Percentiles rank a stretch among this genome's conserved stretches.
Evolutionary conservation across 2,329 filamentous ascomycete genomes (phyloP).

Genomic region (Exserohilum rostratum): DNA sequence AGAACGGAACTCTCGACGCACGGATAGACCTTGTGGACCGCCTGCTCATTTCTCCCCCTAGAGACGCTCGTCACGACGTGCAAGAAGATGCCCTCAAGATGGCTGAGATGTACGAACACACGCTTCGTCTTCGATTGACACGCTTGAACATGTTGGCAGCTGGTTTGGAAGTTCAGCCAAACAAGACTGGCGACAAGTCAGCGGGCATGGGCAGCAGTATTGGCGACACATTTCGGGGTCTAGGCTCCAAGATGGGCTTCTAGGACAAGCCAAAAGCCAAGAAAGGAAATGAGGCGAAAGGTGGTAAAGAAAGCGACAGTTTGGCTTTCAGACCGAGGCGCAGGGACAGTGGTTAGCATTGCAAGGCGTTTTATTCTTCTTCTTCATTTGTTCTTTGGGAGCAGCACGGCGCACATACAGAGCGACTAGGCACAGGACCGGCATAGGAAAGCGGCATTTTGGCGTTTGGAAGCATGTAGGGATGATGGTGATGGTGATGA

Average conservation of each 20-base stretch:
- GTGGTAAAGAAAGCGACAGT: neutral
- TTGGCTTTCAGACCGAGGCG: neutral
- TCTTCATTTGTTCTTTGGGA: neutral
- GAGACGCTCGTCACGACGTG: constrained; percentile 70
- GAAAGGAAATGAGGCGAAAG: neutral
- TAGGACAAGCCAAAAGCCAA: constrained; percentile 8
- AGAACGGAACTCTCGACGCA: constrained; percentile 71
- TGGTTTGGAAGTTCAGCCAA: constrained; percentile 68
- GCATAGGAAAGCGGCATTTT: constrained; percentile 8
- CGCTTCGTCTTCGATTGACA: constrained; percentile 76
- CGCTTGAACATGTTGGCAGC: constrained; percentile 77
- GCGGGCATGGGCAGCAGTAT: constrained; percentile 27
- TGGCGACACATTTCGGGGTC: constrained; percentile 33
- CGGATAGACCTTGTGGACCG: constrained; percentile 84
- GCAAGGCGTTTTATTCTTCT: constrained; percentile 11
- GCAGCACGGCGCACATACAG: constrained; percentile 5
- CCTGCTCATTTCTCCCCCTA: constrained; percentile 74
- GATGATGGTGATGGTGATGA: too few species aligned
- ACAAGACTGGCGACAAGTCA: constrained; percentile 30
- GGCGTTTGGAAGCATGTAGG: constrained; percentile 1
- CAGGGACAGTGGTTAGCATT: constrained; percentile 12
- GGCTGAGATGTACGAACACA: constrained; percentile 73
- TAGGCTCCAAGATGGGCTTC: constrained; percentile 41
- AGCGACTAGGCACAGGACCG: neutral
- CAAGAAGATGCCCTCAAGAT: constrained; percentile 72